Percentiles rank a stretch among this genome's conserved stretches.
phyloP scores from a whole-genome alignment of 1,284 basidiomycete genomes.

The Microbotryomycetes sp. region DNA sequence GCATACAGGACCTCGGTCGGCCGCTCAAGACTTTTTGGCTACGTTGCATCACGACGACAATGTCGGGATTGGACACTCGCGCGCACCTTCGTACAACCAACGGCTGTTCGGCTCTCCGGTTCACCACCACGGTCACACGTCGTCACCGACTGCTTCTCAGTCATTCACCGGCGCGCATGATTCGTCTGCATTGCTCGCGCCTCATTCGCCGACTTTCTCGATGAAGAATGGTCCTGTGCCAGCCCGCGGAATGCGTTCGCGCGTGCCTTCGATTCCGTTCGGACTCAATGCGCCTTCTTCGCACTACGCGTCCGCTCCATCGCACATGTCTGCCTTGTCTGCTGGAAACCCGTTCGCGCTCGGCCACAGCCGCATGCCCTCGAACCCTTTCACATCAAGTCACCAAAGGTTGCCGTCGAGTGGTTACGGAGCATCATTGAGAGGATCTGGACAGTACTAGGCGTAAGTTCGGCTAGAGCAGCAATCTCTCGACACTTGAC shows the following conservation, averaged over 20 bases:
- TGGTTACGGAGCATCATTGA: background rate
- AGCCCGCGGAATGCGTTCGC: background rate
- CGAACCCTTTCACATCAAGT: background rate
- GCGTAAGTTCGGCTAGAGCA: too few species aligned
- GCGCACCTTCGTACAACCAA: background rate
- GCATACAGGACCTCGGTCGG: background rate
- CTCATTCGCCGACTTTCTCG: background rate
- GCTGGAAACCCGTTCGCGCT: background rate
- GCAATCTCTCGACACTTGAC: too few species aligned
- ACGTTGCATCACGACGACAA: conserved; percentile 1
- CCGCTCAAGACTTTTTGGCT: conserved; percentile 4
- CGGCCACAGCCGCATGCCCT: background rate
- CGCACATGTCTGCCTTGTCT: background rate
- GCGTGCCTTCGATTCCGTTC: background rate
- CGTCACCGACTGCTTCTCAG: background rate
- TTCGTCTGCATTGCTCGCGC: background rate
- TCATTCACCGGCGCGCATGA: background rate
- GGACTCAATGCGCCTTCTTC: background rate
- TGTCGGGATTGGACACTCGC: background rate
- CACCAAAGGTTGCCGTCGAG: background rate
- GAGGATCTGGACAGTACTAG: too few species aligned
- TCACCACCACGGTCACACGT: background rate
- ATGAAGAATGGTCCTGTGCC: background rate
- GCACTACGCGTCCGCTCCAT: background rate
- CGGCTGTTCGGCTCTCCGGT: background rate